phyloP scores from a whole-genome alignment of 2,329 filamentous ascomycete genomes.

The Penicillium verrucosum region DNA sequence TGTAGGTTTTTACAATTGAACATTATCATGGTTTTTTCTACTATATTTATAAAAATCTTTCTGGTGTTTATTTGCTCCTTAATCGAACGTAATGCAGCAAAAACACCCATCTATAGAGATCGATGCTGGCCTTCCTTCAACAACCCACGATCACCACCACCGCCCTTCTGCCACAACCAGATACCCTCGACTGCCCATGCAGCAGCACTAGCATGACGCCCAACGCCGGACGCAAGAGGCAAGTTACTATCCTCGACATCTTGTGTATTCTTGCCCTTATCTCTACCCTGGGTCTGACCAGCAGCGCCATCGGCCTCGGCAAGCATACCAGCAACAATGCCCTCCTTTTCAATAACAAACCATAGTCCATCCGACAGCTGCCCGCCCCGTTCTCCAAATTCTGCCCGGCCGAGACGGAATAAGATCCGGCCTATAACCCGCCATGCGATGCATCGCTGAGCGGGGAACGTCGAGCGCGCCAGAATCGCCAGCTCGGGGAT shows the following conservation, averaged over 20 bases:
- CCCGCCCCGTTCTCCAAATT: constrained; percentile 60
- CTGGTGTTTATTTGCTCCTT: background rate
- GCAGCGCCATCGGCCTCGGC: constrained; percentile 66
- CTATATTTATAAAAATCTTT: background rate
- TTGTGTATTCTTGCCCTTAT: constrained; percentile 1
- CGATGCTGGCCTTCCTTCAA: constrained; percentile 35
- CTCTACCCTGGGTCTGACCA: constrained; percentile 35
- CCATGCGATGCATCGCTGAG: constrained; percentile 86
- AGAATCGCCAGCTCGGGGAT: constrained; percentile 79
- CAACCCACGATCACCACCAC: constrained; percentile 46
- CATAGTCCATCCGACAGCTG: constrained; percentile 76
- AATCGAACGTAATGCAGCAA: background rate
- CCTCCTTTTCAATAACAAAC: constrained; percentile 71
- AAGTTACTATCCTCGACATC: background rate
- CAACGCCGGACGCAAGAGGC: constrained; percentile 30
- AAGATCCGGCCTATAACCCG: constrained; percentile 84
- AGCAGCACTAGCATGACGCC: constrained; percentile 70
- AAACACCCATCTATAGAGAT: constrained; percentile 17
- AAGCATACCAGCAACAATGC: constrained; percentile 71
- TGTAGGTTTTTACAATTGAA: background rate
- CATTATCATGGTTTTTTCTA: background rate
- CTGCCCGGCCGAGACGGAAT: constrained; percentile 74
- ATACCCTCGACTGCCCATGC: constrained; percentile 85
- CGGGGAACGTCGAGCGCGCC: constrained; percentile 74
- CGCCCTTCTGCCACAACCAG: constrained; percentile 79